phyloP scores from a whole-genome alignment of 768 basidiomycete species.

The Tephrocybe sp. region DNA sequence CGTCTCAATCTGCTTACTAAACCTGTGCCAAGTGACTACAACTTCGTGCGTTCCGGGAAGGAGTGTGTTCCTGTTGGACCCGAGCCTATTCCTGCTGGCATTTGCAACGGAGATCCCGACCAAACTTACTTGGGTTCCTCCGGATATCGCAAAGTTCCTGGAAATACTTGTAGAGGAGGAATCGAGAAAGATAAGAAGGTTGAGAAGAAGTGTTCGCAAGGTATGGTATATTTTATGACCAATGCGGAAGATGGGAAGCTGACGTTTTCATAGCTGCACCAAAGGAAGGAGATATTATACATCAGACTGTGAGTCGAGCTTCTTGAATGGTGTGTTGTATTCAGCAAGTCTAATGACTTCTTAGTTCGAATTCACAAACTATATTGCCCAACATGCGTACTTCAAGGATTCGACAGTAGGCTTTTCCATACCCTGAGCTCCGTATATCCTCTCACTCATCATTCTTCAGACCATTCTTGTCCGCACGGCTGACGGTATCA shows the following conservation, averaged over 20 bases:
- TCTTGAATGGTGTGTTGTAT: neutral
- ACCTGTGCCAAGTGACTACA: conserved; percentile 68
- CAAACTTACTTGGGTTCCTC: conserved; percentile 83
- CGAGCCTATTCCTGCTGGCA: conserved; percentile 78
- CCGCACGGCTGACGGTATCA: conserved; percentile 66
- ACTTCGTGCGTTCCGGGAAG: conserved; percentile 71
- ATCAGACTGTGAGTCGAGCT: conserved; percentile 58
- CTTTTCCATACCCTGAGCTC: neutral
- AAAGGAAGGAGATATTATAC: conserved; percentile 69
- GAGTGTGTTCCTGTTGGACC: conserved; percentile 84
- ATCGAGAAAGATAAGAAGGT: conserved; percentile 62
- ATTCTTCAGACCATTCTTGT: conserved; percentile 74
- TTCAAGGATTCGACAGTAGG: conserved; percentile 76
- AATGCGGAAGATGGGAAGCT: neutral
- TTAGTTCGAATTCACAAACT: conserved; percentile 64
- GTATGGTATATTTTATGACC: conserved; percentile 38
- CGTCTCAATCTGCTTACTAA: neutral
- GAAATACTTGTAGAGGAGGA: conserved; percentile 83
- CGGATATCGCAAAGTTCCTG: conserved; percentile 90
- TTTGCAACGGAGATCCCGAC: conserved; percentile 53
- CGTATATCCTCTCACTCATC: neutral
- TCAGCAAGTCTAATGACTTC: neutral
- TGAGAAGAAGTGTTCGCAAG: conserved; percentile 75
- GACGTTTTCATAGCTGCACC: conserved; percentile 61
- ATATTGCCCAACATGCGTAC: conserved; percentile 76